Evolutionary conservation across 805 yeast species (phyloP), one percentile per base, ranked within the genome.

Genomic region (Torulaspora gathmanii): DNA sequence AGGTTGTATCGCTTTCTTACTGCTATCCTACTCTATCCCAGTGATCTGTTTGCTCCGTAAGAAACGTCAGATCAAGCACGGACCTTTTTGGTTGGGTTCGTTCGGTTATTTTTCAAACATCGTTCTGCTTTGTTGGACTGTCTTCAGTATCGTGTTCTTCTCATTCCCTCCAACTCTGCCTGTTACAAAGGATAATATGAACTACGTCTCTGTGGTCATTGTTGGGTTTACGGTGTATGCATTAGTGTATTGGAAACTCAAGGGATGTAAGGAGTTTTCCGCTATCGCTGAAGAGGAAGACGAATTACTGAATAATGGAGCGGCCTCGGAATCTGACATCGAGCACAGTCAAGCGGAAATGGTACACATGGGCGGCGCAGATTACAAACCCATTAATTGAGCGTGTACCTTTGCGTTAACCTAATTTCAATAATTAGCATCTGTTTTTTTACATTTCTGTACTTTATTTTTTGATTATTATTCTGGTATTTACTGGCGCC

Each of bases 91-190:
- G 84, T 56, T 75, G 42, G 84, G 85, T 4, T 68, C 69, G 43
- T 39, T 77, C 44, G 87, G 87, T 1, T 54, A 67, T 1, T 50
- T 77, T 39, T 64, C 75, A 40, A 80, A 82, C 57, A 54, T 71
- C 19, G 74, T 82, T 2, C 67, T 77, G 12, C 46, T 82, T 3
- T 52, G 61, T 3, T 83, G 87, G 85, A 71, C 86, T 0, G 38
- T 73, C 0, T 83, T 83, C 55, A 74, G 82, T 5, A 49, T 77
- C 4, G 73, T 80, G 2, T 78, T 83, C 63, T 82, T 76, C 68
- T 78, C 80, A 36, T 77, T 83, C 69, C 89, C 90, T 25, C 65
- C 78, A 20, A 68, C 67, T 9, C 70, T 78, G 75, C 90, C 89
- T 2, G 88, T 74, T 2, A 69, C 72, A 2, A 73, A 71, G 28